Evolutionary conservation across 1,139 yeast genomes (phyloP).

Genomic region (Kurtzmaniella natalensis): DNA sequence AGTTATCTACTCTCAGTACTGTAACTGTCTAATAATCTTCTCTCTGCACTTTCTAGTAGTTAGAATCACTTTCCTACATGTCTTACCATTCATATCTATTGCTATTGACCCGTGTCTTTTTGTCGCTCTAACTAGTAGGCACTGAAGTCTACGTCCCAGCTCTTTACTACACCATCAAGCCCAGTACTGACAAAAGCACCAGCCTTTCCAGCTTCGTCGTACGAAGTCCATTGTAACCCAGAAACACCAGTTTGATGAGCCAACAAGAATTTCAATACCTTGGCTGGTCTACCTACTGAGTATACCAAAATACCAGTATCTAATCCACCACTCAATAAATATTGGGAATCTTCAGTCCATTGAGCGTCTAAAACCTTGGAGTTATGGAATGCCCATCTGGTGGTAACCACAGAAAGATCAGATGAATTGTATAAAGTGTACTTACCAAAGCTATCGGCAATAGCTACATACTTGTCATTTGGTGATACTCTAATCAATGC

Average conservation of each 20-base stretch:
- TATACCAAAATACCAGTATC: conserved; percentile 81
- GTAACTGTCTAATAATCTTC: no score
- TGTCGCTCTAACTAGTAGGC: conserved; percentile 11
- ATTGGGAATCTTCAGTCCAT: conserved; percentile 75
- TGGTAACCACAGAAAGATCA: conserved; percentile 61
- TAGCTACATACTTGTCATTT: conserved; percentile 64
- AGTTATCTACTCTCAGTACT: no score
- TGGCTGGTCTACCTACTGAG: conserved; percentile 73
- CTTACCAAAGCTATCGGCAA: conserved; percentile 85
- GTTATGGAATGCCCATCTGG: conserved; percentile 95
- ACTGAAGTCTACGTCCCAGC: conserved; percentile 54
- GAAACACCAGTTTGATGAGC: conserved; percentile 90
- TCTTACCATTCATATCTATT: not conserved
- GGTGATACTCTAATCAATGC: conserved; percentile 68
- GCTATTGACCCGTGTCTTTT: no score
- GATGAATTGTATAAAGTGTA: conserved; percentile 60
- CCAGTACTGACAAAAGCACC: conserved; percentile 65
- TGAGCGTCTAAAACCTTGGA: conserved; percentile 71
- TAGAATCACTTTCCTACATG: no score
- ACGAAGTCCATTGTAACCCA: conserved; percentile 61
- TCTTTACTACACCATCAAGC: conserved; percentile 73
- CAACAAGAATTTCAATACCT: conserved; percentile 65
- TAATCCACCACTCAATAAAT: conserved; percentile 72
- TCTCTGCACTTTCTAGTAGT: no score
- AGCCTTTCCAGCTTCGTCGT: conserved; percentile 23